Evolutionary conservation across 1,139 yeast genomes (phyloP).

Genomic region (Suhomyces guaymorum): DNA sequence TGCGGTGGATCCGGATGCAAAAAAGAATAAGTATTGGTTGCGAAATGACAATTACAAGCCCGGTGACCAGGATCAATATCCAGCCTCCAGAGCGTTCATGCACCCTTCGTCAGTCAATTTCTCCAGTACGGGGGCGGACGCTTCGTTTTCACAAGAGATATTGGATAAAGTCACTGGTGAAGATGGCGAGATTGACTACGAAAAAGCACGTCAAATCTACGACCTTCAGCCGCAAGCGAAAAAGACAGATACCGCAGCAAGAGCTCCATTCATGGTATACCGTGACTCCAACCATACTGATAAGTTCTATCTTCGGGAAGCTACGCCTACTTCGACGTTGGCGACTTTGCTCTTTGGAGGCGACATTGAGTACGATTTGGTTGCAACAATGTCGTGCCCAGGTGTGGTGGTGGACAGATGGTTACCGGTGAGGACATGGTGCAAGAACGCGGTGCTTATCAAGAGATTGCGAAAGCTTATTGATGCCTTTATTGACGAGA

Average conservation of each 20-base stretch:
- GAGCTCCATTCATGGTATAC: slow-evolving; percentile 57
- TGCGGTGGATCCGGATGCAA: slow-evolving; percentile 81
- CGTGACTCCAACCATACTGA: slow-evolving; percentile 61
- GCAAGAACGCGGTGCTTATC: slow-evolving; percentile 85
- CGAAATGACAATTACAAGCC: slow-evolving; percentile 46
- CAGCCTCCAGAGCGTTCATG: slow-evolving; percentile 69
- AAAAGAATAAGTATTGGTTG: slow-evolving; percentile 70
- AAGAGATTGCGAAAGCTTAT: slow-evolving; percentile 66
- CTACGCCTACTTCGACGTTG: slow-evolving; percentile 76
- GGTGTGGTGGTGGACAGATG: slow-evolving; percentile 30
- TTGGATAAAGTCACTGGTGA: slow-evolving; percentile 34
- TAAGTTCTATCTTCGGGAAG: slow-evolving; percentile 68
- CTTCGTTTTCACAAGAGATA: slow-evolving; percentile 13
- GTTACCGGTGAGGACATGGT: slow-evolving; percentile 92
- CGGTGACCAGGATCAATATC: slow-evolving; percentile 24
- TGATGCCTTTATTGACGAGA: slow-evolving; percentile 65
- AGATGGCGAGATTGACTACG: slow-evolving; percentile 39
- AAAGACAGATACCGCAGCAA: slow-evolving; percentile 28
- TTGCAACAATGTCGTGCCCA: slow-evolving; percentile 45
- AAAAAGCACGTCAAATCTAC: slow-evolving; percentile 28
- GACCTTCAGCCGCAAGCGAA: slow-evolving; percentile 38
- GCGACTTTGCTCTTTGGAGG: slow-evolving; percentile 82
- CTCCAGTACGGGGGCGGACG: slow-evolving; percentile 19
- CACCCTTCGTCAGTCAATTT: slow-evolving; percentile 84
- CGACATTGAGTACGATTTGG: slow-evolving; percentile 66